phyloP scores from a whole-genome alignment of 768 basidiomycete species.

The Boletus subparvulus region DNA sequence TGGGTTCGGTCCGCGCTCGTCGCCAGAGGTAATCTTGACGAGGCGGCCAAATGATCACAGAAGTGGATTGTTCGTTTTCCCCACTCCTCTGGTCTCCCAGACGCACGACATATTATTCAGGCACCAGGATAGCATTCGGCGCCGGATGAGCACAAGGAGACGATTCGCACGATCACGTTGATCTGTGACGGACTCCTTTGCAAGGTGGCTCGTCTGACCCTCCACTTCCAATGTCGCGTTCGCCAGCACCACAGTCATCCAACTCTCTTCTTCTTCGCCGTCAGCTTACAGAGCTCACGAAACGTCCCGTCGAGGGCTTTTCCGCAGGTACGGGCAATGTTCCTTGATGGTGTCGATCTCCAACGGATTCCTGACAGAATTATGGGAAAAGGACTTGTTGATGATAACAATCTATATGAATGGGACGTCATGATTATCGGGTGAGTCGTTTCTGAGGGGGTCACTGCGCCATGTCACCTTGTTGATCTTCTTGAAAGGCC shows the following conservation, averaged over 20 bases:
- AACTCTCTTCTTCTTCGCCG: constrained; percentile 66
- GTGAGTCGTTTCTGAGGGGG: constrained; percentile 43
- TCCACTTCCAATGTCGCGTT: constrained; percentile 19
- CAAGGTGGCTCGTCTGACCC: not conserved
- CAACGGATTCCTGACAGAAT: constrained; percentile 35
- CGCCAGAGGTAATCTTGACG: too few relatives aligned
- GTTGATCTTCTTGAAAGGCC: constrained; percentile 53
- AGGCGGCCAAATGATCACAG: too few relatives aligned
- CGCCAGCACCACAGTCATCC: constrained; percentile 32
- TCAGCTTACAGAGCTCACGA: constrained; percentile 83
- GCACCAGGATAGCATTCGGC: too few relatives aligned
- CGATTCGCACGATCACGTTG: constrained; percentile 25
- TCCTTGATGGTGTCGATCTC: constrained; percentile 29
- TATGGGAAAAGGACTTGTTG: constrained; percentile 71
- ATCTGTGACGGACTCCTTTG: not conserved
- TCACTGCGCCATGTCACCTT: constrained; percentile 10
- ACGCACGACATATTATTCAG: too few relatives aligned
- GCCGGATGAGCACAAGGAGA: not conserved
- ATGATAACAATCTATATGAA: constrained; percentile 92
- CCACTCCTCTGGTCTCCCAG: too few relatives aligned
- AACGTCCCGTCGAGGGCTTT: constrained; percentile 94
- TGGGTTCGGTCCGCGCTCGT: constrained; percentile 7
- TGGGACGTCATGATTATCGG: constrained; percentile 97
- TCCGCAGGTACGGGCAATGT: constrained; percentile 68
- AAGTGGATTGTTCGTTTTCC: too few relatives aligned